Conservation (phyloP, 2,329 filamentous ascomycete genomes). For the Chaetothyriales sp. region DNA sequence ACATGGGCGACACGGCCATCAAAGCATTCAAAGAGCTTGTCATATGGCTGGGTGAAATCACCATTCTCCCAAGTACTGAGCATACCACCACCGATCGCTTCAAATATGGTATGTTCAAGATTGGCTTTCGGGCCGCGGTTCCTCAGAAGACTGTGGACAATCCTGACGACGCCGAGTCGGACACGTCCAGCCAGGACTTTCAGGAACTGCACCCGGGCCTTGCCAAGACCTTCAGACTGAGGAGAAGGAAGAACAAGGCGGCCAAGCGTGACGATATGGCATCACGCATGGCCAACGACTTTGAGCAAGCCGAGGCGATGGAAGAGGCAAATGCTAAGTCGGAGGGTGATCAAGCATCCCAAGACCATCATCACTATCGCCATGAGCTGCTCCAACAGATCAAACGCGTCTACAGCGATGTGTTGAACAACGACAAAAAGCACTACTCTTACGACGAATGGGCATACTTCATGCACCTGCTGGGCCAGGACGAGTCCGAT, state of each 20-base stretch:
- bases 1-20: constrained; percentile 40
- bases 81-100: constrained; percentile 22
- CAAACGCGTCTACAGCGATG: constrained; percentile 25
- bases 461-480: constrained; percentile 35
- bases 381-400: constrained; percentile 26
- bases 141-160: constrained; percentile 1
- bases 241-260: constrained; percentile 4
- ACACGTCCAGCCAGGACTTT: not conserved
- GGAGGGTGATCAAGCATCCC: constrained; percentile 28
- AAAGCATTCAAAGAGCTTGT: constrained; percentile 40
- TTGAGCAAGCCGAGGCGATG: constrained; percentile 28
- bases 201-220: constrained; percentile 16
- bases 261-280: constrained; percentile 5
- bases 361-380: constrained; percentile 32
- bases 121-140: constrained; percentile 10
- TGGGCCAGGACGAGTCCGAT: constrained; percentile 31
- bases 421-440: constrained; percentile 21
- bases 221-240: constrained; percentile 7
- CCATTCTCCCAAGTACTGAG: constrained; percentile 37
- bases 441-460: constrained; percentile 30
- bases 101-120: constrained; percentile 16
- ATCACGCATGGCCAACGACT: constrained; percentile 24
- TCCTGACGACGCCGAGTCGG: not conserved
- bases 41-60: constrained; percentile 40
- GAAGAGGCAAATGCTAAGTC: constrained; percentile 28